These are phyloP conservation scores for Skeletonema marinoi DNA, from an alignment of 108 stramenopile species.

Conservation along the genomic window DNA sequence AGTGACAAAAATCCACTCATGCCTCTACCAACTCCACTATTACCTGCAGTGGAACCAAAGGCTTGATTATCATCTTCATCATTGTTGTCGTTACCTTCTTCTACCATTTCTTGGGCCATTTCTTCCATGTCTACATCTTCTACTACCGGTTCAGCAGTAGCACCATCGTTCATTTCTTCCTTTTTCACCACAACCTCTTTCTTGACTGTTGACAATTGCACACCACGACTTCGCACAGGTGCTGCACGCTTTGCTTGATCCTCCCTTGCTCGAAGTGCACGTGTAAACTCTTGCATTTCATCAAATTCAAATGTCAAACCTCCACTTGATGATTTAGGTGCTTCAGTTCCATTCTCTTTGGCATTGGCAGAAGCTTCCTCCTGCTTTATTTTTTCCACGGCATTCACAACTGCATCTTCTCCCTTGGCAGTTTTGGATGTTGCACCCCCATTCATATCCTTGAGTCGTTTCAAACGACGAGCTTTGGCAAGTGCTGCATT, in stretches of 20 bases:
- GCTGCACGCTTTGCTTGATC: slow-evolving; percentile 60
- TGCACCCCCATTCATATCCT: slow-evolving; percentile 48
- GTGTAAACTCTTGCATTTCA: slow-evolving; percentile 86
- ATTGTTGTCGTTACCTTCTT: slow-evolving; percentile 43
- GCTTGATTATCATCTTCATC: slow-evolving; percentile 27
- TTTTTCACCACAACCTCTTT: slow-evolving; percentile 1
- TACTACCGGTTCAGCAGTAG: slow-evolving; percentile 24
- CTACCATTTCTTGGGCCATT: slow-evolving; percentile 68
- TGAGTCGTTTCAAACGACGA: slow-evolving; percentile 72
- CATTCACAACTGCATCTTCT: slow-evolving; percentile 74
- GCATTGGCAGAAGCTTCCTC: slow-evolving; percentile 13
- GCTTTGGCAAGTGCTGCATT: slow-evolving; percentile 91
- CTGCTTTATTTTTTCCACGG: slow-evolving; percentile 48
- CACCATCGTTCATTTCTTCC: slow-evolving; percentile 10
- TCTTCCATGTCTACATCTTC: slow-evolving; percentile 72
- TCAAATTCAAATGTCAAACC: slow-evolving; percentile 76
- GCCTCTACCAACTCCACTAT: slow-evolving; percentile 78
- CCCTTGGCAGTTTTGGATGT: slow-evolving; percentile 28
- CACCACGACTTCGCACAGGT: background rate
- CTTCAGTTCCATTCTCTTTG: background rate
- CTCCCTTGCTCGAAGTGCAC: slow-evolving; percentile 72
- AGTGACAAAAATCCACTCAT: slow-evolving; percentile 76
- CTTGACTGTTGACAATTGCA: background rate
- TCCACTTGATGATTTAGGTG: background rate
- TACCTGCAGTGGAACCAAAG: slow-evolving; percentile 57